phyloP scores from a whole-genome alignment of 202 grass and related monocot species.

The Hordeum pubiflorum region DNA sequence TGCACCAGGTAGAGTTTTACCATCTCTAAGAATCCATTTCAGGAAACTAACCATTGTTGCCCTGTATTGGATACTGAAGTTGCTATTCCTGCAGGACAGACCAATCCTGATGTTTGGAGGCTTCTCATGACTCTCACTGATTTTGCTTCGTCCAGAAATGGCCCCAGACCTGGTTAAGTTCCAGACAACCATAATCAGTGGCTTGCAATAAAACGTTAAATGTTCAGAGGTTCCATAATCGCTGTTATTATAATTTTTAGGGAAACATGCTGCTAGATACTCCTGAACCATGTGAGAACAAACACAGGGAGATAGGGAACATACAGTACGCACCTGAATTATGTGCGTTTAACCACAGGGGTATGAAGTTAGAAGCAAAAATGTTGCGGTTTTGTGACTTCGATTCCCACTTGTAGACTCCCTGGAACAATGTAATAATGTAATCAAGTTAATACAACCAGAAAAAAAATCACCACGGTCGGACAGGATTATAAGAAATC shows the following conservation, averaged over 20 bases:
- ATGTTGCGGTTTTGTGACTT: slow-evolving; percentile 45
- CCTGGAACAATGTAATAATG: slow-evolving; percentile 36
- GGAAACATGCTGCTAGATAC: neutral
- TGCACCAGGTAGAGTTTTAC: neutral
- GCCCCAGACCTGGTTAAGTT: slow-evolving; percentile 25
- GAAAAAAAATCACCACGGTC: neutral
- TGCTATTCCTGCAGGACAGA: slow-evolving; percentile 66
- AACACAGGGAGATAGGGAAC: neutral
- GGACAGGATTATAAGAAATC: neutral
- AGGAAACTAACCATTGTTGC: slow-evolving; percentile 72
- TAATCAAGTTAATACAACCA: neutral
- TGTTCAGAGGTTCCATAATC: neutral
- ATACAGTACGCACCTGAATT: slow-evolving; percentile 39
- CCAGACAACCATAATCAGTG: slow-evolving; percentile 7
- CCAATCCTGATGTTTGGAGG: slow-evolving; percentile 64
- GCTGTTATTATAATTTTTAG: neutral
- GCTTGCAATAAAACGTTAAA: neutral
- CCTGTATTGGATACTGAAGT: slow-evolving; percentile 68
- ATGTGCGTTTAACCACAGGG: slow-evolving; percentile 62
- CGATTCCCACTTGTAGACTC: slow-evolving; percentile 47
- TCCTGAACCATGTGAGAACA: neutral
- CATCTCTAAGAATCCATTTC: neutral
- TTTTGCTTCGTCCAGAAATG: slow-evolving; percentile 24
- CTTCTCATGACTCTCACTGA: slow-evolving; percentile 48
- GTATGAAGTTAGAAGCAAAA: slow-evolving; percentile 92